Evolutionary conservation across 108 stramenopile species (phyloP).

Genomic region (Chaetoceros muelleri): DNA sequence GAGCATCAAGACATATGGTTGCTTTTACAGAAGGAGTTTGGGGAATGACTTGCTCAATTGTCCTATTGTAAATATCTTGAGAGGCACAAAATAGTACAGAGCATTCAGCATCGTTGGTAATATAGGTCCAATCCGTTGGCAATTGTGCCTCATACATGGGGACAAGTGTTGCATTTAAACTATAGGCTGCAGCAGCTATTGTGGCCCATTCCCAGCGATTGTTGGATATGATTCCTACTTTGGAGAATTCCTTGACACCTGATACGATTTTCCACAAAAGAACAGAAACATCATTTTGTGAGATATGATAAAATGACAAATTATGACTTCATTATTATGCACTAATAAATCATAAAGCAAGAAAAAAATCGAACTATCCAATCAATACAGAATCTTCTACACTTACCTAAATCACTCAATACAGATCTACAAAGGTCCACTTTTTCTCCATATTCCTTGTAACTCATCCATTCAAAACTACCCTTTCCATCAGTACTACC

Average conservation of each 20-base stretch:
- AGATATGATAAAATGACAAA: no score
- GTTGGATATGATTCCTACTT: conserved; percentile 84
- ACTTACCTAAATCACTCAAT: conserved; percentile 73
- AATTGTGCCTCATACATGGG: conserved; percentile 98
- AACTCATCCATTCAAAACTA: conserved; percentile 65
- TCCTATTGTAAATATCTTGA: conserved; percentile 61
- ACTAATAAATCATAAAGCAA: no score
- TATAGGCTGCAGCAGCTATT: conserved; percentile 76
- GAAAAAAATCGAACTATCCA: background rate
- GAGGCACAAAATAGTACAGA: conserved; percentile 66
- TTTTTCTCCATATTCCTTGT: conserved; percentile 48
- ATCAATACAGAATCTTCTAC: background rate
- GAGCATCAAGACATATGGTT: conserved; percentile 63
- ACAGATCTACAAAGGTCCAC: conserved; percentile 55
- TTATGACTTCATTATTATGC: no score
- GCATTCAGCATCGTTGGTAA: conserved; percentile 82
- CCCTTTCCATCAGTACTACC: conserved; percentile 8
- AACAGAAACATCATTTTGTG: no score
- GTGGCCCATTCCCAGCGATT: conserved; percentile 92
- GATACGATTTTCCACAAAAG: background rate
- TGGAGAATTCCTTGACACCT: conserved; percentile 60
- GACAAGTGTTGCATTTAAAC: conserved; percentile 81
- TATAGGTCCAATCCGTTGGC: conserved; percentile 89
- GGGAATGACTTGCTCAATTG: conserved; percentile 56
- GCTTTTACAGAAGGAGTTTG: conserved; percentile 55